Percentiles rank a stretch among this genome's conserved stretches.
phyloP scores from a whole-genome alignment of 179 eudicot species.

The Amaranthus tricolor region DNA sequence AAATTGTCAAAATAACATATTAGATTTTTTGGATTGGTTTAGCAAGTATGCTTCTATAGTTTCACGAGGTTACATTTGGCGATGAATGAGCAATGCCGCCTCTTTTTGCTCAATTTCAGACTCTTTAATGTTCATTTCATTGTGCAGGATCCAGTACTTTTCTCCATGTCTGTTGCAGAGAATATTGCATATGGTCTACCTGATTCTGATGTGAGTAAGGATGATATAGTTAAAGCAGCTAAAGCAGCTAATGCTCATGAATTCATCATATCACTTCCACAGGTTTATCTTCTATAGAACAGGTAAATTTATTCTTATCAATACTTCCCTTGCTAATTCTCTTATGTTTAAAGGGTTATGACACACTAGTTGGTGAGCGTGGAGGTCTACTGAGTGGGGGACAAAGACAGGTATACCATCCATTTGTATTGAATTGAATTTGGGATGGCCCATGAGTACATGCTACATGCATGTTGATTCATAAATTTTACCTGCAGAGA shows the following conservation, averaged over 20 bases:
- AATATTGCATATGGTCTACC: conserved; percentile 98
- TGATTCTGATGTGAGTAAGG: conserved; percentile 78
- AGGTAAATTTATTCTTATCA: not conserved
- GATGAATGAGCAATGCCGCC: conserved; percentile 11
- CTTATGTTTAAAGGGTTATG: conserved; percentile 68
- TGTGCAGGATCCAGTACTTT: conserved; percentile 89
- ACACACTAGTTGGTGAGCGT: conserved; percentile 97
- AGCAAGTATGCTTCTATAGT: too few relatives aligned
- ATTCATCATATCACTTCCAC: conserved; percentile 89
- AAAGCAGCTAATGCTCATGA: conserved; percentile 99
- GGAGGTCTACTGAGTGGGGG: conserved; percentile 98
- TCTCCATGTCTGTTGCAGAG: conserved; percentile 94
- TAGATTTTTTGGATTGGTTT: not conserved
- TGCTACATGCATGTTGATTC: conserved; percentile 18
- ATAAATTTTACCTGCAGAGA: conserved; percentile 51
- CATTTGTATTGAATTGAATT: not conserved
- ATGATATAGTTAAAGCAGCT: conserved; percentile 90
- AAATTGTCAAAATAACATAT: not conserved
- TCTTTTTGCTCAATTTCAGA: not conserved
- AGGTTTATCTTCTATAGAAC: conserved; percentile 46
- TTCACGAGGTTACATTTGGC: not conserved
- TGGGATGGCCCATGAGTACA: not conserved
- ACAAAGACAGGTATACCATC: conserved; percentile 77
- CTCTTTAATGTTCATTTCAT: not conserved
- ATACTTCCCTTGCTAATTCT: conserved; percentile 26